Base-by-base conservation (phyloP, 2,329 filamentous ascomycete genomes). In the Cercospora berteroae region DNA sequence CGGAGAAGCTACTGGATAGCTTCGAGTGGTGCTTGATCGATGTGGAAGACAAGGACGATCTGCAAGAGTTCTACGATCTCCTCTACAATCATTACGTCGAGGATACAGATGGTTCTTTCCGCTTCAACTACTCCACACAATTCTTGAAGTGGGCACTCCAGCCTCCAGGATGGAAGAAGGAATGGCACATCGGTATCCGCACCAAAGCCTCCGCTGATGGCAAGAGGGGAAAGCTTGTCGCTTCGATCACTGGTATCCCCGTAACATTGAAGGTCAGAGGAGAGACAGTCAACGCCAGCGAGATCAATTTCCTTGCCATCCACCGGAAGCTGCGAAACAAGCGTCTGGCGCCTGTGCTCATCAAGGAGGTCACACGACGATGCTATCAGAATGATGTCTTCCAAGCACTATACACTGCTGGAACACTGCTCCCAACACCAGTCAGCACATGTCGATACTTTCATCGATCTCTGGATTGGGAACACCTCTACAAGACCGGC, bases 271-370 rank as follows among this genome's bases (percentile, higher is more conserved):
- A 90, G 62, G 89, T 99, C 52, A 91, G 94, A 70, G 84, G 90
- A 67, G 91, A 91, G 67, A 82, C 87, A 66, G 81, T 99, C 68
- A 87, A 89, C 70, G 90, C 91, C 73, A 93, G 92, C 59, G 95
- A 99, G 80, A 95, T 99, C 81, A 99, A 99, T 83, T 99, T 98
- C 81, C 89, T 99, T 72, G 96, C 94, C 77, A 90, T 99, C 64
- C 95, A 99, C 85, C 98, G 98, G 85, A 98, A 98, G 82, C 88
- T 99, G 33, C 92, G 95, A 60, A 89, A 91, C 66, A 97, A 98
- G 83, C 90, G 95, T 63, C 88, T 99, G 52, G 89, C 95, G 0
- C 95, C 95, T 0, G 91, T 98, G 1, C 87, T 99, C 63, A 99
- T 99, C 84, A 97, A 97, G 80, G 95, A 99, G 79, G 93, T 99